Base-by-base conservation (phyloP, 805 yeast species). In the Martiniozyma abietophila region DNA sequence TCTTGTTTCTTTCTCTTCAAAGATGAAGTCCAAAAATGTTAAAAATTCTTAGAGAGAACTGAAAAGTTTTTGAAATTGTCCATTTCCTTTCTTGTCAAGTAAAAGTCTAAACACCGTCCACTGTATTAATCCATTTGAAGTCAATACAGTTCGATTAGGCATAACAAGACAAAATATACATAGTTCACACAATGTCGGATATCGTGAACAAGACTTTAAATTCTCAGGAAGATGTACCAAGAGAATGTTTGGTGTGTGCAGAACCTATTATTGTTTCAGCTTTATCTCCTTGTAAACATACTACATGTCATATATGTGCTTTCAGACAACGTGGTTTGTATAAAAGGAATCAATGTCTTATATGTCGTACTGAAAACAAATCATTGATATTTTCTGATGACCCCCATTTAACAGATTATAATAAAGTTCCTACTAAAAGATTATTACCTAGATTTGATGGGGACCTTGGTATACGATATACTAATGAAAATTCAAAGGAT, bases 271-370 rank as follows among this genome's bases (percentile, higher is more conserved):
- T 47, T n/a, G 70, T 66, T 45, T 74, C 76, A 3, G 84, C 94
- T 0, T 49, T 81, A 8, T 71, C 92, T 2, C 82, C 85, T 0
- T 92, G 99, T 57, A 76, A 78, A 47, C 97, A 92, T 53, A 69
- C 65, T 22, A 75, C 86, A 0, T 92, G 99, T 56, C 83, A 85
- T 50, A 59, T 54, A 29, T 92, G 99, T 62, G 65, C 84, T 0
- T 71, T 89, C 44, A 68, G 96, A 43, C 86, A 85, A 49, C 64
- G 96, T 28, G 88, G 86, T 0, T 59, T 89, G 11, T 86, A 80
- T 57, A 67, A 71, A 17, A 84, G 82, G 56, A 68, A 65, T 21
- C 62, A 70, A 14, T 92, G 99, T 64, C 64, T 88, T 31, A 77
- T 85, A 27, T 92, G 99, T 56, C 74, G 98, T 49, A 53, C 85